These are phyloP conservation scores for Pythium angustatum DNA, from an alignment of 352 stramenopile species.

Conservation along the genomic window DNA sequence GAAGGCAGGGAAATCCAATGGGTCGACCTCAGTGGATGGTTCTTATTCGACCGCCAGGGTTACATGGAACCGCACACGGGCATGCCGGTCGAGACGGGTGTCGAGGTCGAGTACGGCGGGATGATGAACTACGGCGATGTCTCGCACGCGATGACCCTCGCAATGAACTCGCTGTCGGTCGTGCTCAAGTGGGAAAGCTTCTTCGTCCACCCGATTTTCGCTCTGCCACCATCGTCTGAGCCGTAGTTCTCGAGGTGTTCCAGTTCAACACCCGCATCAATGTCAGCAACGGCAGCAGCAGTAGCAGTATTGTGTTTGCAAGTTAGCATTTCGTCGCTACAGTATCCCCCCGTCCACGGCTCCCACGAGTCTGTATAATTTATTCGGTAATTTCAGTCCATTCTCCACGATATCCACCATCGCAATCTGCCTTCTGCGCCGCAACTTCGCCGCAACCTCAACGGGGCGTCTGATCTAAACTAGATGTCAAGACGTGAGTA, in stretches of 20 bases:
- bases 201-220: slow-evolving; percentile 63
- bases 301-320: background rate
- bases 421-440: too few relatives aligned
- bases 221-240: slow-evolving; percentile 32
- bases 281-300: background rate
- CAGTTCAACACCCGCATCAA: background rate
- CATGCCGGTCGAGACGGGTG: slow-evolving; percentile 41
- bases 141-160: slow-evolving; percentile 44
- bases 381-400: slow-evolving; percentile 11
- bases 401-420: too few relatives aligned
- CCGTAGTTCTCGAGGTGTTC: background rate
- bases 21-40: slow-evolving; percentile 72
- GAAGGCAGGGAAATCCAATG: slow-evolving; percentile 58
- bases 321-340: background rate
- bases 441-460: too few relatives aligned
- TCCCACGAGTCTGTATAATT: slow-evolving; percentile 25
- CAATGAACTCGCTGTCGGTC: slow-evolving; percentile 69
- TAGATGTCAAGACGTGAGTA: too few relatives aligned
- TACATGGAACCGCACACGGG: slow-evolving; percentile 31
- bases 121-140: slow-evolving; percentile 61
- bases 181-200: slow-evolving; percentile 65
- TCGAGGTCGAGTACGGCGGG: slow-evolving; percentile 69
- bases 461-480: too few relatives aligned
- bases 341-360: background rate
- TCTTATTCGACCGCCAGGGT: slow-evolving; percentile 56